Base-by-base conservation (phyloP, 2,329 filamentous ascomycete species). In the Verticillium nonalfalfae region DNA sequence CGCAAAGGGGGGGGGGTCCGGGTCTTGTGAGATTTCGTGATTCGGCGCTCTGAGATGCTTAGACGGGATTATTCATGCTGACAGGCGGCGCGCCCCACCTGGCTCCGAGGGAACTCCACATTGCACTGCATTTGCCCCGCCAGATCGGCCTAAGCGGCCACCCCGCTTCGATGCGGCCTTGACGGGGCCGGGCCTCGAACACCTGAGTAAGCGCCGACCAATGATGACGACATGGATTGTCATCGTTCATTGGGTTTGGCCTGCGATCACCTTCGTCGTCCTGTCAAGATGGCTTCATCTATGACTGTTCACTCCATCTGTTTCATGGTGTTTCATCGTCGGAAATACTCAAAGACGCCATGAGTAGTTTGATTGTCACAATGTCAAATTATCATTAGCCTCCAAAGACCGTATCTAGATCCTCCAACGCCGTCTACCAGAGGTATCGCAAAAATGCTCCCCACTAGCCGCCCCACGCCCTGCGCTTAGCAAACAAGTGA, bases 61-160 rank as follows among this genome's bases (percentile, higher is more conserved):
- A 59, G 58, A 31, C 18, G 40, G 35, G 63, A 65, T 65, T 65
- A 65, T 65, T 65, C 63, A 65, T 62, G 62, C 63, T 64, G 63
- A 65, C 63, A 64, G 59, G 57, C 40, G 40, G 7, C 38, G 11
- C 38, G 40, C 40, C 40, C 40, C 40, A 50, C 40, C 40, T n/a
- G n/a, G 40, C n/a, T 3, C 40, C 9, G 40, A 50, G 40, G 39
- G 40, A 50, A 50, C 18, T 50, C 40, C 40, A 50, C 40, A 50
- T 11, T 13, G 40, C 40, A 50, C 40, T 21, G 40, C 40, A 50
- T n/a, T 2, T 2, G 40, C 40, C 40, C 40, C 40, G 40, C 40
- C 40, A 50, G 40, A 21, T 50, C 40, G 40, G 40, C 40, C 18
- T 3, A 26, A 26, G 26, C 26, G 26, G 26, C 26, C 26, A 2